Base-by-base conservation (phyloP, 176 grass and related monocot species). In the Oryza officinalis region DNA sequence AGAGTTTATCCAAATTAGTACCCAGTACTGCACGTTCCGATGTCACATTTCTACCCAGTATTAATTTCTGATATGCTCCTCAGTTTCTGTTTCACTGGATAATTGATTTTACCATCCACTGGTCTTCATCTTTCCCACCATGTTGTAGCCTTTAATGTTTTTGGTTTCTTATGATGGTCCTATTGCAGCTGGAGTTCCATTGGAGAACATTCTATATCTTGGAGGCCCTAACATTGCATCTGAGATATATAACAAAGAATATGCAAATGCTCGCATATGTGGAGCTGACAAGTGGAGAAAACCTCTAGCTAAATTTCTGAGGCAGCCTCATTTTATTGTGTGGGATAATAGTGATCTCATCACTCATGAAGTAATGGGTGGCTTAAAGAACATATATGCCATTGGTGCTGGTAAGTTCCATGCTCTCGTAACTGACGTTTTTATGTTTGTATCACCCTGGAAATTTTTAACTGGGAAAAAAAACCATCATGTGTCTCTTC, bases 231-330 rank as follows among this genome's bases (percentile, higher is more conserved):
- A 98, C 77, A 98, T 98, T 86, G 95, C 95, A 77, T 91, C 92
- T 30, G 95, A 98, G 85, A 98, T 98, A 66, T 98, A 98, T 88
- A 98, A 98, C 82, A 98, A 91, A 81, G 95, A 98, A 40, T 98
- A 98, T 59, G 95, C 95, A 64, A 98, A 98, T 18, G 95, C 95
- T 74, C 88, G 95, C n/a, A 98, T 95, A 52, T 98, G 95, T 76
- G 95, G 95, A 85, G 74, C 91, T 40, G 88, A 98, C n/a, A 93
- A 93, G 63, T 98, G 95, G 95, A 92, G 95, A 72, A 94, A 95
- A 74, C 90, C 90, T 54, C 88, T 98, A 65, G 91, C 95, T 37
- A 95, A 98, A 67, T 98, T 98, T 81, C 86, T 98, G 82, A 91
- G 95, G 87, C 96, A 98, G 69, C 93, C 96, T 28, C 89, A 98